Base-by-base conservation (phyloP, 345 rosid species). In the Mallotus nudiflorus region DNA sequence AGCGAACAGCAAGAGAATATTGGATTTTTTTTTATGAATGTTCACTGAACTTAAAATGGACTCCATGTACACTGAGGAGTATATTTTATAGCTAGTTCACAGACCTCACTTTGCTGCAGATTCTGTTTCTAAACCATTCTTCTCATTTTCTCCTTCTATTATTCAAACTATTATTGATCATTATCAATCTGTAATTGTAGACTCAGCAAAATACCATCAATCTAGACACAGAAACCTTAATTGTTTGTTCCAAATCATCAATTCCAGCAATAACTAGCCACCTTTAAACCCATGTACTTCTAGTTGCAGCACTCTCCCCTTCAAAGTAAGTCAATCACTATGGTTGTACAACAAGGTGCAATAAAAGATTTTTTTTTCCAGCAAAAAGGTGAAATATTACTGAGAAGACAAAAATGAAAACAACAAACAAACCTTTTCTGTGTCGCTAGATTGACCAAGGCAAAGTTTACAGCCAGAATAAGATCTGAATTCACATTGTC, bases 401-500 rank as follows among this genome's bases (percentile, higher is more conserved):
- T 31, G 66, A 40, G 58, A 61, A 22, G 19, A 14, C 61, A 62
- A 65, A 74, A 31, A 69, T 22, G 44, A 50, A 10, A 55, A 69
- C 37, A 9, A 25, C 68, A 33, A 73, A 74, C 89, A 76, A 78
- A 92, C 99, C 99, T 96, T 76, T 85, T 86, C 49, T 87, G 96
- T 54, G 89, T 78, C 61, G 87, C 91, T 73, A 83, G 82, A 77
- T 94, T 91, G 84, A 79, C 74, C 84, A 96, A 79, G 60, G 77
- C 75, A 78, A 70, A 82, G 81, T 96, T 96, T 65, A 89, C 98
- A 22, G 90, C 69, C 75, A 96, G 83, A 85, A 96, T 92, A 63
- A 96, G 97, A 80, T 96, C 99, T 6, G 97, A 92, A 80, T 92
- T 91, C 78, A 78, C 90, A 81, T 96, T 96, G 82, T 92, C 99